A percentile compares a stretch with the other conserved stretches of the same genome.
Evolutionary conservation across 116 monocot genomes (phyloP).

Genomic region (Iris pallida): DNA sequence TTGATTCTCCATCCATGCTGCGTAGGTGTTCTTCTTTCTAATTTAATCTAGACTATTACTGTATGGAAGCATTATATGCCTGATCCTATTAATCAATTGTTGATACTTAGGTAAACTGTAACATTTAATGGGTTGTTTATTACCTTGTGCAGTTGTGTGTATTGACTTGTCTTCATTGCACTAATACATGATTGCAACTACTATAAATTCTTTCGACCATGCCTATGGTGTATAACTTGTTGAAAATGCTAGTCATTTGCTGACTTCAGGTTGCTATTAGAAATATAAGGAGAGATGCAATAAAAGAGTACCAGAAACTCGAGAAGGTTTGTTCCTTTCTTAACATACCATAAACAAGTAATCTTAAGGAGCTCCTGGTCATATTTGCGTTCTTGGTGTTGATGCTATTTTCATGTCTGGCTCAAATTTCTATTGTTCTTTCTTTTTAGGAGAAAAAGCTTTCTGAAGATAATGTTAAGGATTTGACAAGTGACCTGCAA

Average conservation of each 20-base stretch:
- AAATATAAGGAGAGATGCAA: slow-evolving; percentile 92
- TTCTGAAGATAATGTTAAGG: slow-evolving; percentile 97
- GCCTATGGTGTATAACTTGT: background rate
- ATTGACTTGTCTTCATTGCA: background rate
- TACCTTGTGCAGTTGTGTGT: too few species aligned
- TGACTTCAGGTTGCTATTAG: slow-evolving; percentile 76
- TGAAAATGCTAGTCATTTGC: background rate
- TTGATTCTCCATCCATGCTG: too few species aligned
- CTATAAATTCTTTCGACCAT: background rate
- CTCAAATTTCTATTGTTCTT: background rate
- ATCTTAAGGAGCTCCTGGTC: background rate
- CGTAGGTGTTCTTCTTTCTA: too few species aligned
- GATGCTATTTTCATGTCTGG: slow-evolving; percentile 3
- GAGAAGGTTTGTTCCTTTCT: slow-evolving; percentile 58
- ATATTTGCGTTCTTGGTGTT: background rate
- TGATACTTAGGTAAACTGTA: too few species aligned
- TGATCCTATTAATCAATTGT: too few species aligned
- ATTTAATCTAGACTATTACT: too few species aligned
- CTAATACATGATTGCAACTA: background rate
- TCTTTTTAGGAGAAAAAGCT: slow-evolving; percentile 89
- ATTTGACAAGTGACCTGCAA: slow-evolving; percentile 89
- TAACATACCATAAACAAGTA: background rate
- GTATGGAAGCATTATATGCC: too few species aligned
- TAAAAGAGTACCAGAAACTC: slow-evolving; percentile 93
- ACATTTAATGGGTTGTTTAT: too few species aligned